phyloP scores from a whole-genome alignment of 2,329 filamentous ascomycete genomes.

The Helotiales sp. region DNA sequence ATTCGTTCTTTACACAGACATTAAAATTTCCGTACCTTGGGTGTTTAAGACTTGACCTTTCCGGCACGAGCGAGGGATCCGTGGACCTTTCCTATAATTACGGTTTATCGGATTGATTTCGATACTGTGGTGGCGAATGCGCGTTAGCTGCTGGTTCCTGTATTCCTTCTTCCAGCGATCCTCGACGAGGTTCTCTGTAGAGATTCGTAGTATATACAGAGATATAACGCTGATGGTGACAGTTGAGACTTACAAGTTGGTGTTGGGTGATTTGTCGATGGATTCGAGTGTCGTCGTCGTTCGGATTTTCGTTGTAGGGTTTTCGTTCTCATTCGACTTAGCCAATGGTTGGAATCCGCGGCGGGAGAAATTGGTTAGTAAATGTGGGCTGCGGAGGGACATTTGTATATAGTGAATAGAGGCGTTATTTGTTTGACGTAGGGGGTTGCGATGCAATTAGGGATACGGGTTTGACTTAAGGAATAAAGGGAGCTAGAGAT shows the following conservation, averaged over 20 bases:
- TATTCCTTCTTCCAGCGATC: no score
- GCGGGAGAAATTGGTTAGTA: constrained; percentile 26
- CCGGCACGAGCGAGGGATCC: constrained; percentile 92
- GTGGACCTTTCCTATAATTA: constrained; percentile 90
- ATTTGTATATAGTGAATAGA: constrained; percentile 17
- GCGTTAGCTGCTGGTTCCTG: constrained; percentile 19
- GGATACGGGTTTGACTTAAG: background rate
- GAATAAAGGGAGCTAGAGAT: background rate
- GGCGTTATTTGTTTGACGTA: background rate
- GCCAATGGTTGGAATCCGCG: constrained; percentile 31
- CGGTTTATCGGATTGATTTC: constrained; percentile 35
- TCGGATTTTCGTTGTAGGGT: constrained; percentile 4
- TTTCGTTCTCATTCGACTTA: constrained; percentile 18
- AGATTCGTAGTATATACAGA: no score
- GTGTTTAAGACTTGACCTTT: constrained; percentile 97
- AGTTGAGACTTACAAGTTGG: constrained; percentile 18
- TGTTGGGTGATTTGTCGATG: constrained; percentile 19
- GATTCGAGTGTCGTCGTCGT: constrained; percentile 14
- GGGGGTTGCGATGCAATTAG: background rate
- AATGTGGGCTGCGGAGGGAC: constrained; percentile 30
- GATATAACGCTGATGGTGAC: background rate
- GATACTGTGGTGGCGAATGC: constrained; percentile 10
- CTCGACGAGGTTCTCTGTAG: no score
- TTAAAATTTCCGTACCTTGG: constrained; percentile 65
- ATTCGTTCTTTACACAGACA: constrained; percentile 7